These are phyloP conservation scores for Pseudomassariella vexata DNA, from an alignment of 2,329 filamentous ascomycete species.

Conservation along the genomic window DNA sequence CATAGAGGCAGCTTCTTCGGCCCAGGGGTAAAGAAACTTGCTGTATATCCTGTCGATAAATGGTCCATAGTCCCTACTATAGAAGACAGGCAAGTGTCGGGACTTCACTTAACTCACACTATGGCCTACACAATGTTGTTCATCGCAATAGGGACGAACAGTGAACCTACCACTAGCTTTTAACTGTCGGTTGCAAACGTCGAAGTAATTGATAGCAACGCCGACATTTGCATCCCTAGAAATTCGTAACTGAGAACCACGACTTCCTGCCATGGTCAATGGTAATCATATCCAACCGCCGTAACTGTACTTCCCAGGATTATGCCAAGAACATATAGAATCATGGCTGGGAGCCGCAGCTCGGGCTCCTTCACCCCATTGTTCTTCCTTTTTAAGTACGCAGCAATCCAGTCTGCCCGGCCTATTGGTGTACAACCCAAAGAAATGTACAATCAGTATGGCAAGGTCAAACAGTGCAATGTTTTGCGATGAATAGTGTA, in stretches of 20 bases:
- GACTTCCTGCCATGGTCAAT: constrained; percentile 43
- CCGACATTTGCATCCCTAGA: constrained; percentile 29
- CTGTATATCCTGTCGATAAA: constrained; percentile 4
- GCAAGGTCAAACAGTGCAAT: constrained; percentile 46
- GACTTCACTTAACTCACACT: constrained; percentile 12
- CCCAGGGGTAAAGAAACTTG: constrained; percentile 22
- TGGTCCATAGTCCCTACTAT: no score
- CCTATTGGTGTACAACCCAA: constrained; percentile 35
- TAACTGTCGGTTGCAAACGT: constrained; percentile 60
- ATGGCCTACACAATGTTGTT: constrained; percentile 24
- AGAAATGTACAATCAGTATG: constrained; percentile 31
- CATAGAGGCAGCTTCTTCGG: constrained; percentile 16
- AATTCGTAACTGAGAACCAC: constrained; percentile 40
- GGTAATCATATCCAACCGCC: constrained; percentile 38
- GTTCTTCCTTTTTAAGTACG: constrained; percentile 32
- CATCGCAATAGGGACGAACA: constrained; percentile 54
- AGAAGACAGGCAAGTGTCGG: no score
- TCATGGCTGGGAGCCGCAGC: constrained; percentile 38
- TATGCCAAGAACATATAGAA: constrained; percentile 38
- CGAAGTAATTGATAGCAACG: constrained; percentile 51
- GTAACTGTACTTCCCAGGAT: constrained; percentile 39
- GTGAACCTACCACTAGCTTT: constrained; percentile 54
- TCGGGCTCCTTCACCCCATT: constrained; percentile 41
- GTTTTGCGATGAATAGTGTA: constrained; percentile 10
- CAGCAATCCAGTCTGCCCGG: constrained; percentile 37